Percentiles rank a stretch among this genome's conserved stretches.
Evolutionary conservation across 2,329 filamentous ascomycete species (phyloP).

Genomic region (Talaromyces sp.): DNA sequence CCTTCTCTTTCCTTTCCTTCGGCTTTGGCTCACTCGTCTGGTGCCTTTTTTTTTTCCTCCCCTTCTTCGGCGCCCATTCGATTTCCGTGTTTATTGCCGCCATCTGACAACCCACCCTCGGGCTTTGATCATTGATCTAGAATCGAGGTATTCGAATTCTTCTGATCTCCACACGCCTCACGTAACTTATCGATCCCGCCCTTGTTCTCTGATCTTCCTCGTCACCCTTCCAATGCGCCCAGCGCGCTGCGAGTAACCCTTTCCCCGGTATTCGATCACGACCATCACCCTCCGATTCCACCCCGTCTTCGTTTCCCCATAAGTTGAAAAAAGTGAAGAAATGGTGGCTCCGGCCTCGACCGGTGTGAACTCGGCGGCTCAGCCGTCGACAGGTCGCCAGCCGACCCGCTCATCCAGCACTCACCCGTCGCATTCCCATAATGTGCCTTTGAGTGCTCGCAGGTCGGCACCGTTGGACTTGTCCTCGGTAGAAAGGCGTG

Average conservation of each 20-base stretch:
- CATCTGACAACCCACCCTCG: slow-evolving; percentile 9
- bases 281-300: slow-evolving; percentile 25
- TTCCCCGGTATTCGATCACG: slow-evolving; percentile 32
- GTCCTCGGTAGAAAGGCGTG: slow-evolving; percentile 86
- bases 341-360: slow-evolving; percentile 52
- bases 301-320: slow-evolving; percentile 11
- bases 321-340: slow-evolving; percentile 27
- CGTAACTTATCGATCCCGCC: slow-evolving; percentile 14
- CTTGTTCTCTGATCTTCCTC: slow-evolving; percentile 12
- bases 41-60: slow-evolving; percentile 2
- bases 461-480: slow-evolving; percentile 75
- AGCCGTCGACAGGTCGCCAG: slow-evolving; percentile 37
- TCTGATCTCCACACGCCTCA: background rate
- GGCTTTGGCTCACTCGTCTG: slow-evolving; percentile 16
- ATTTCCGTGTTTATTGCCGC: slow-evolving; percentile 4
- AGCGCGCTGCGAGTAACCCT: slow-evolving; percentile 33
- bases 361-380: slow-evolving; percentile 40
- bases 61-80: background rate
- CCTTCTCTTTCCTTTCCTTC: slow-evolving; percentile 14
- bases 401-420: slow-evolving; percentile 46
- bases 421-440: slow-evolving; percentile 49
- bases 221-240: slow-evolving; percentile 37
- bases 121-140: slow-evolving; percentile 16
- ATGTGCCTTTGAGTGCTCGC: slow-evolving; percentile 65
- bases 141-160: background rate